Evolutionary conservation across 805 yeast species (phyloP).

Genomic region (Hanseniaspora mollemarum): DNA sequence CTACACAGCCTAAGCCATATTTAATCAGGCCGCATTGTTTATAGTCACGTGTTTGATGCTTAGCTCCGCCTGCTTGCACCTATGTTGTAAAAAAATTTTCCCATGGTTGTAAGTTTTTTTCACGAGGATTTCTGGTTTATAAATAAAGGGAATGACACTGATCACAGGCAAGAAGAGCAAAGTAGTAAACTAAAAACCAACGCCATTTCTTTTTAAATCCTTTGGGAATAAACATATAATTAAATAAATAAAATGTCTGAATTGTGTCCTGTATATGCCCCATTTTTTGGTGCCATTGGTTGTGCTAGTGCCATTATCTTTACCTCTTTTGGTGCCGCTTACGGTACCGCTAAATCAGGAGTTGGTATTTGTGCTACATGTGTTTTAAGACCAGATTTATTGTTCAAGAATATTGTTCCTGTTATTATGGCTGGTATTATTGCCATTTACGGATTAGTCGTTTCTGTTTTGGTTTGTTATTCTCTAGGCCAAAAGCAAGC

Average conservation of each 20-base stretch:
- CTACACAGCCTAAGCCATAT: too few relatives aligned
- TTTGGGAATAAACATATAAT: neutral
- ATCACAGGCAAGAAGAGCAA: neutral
- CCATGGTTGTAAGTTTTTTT: neutral
- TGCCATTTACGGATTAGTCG: slow-evolving; percentile 96
- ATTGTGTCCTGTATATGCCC: slow-evolving; percentile 40
- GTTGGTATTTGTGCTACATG: slow-evolving; percentile 98
- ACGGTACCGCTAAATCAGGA: slow-evolving; percentile 98
- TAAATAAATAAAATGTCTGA: neutral
- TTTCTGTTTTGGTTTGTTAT: slow-evolving; percentile 85
- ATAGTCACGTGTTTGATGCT: neutral
- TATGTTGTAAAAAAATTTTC: neutral
- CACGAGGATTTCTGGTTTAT: neutral
- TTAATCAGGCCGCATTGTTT: neutral
- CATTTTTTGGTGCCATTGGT: slow-evolving; percentile 98
- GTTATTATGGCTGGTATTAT: slow-evolving; percentile 99
- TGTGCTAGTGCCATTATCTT: slow-evolving; percentile 98
- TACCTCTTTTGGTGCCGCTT: slow-evolving; percentile 97
- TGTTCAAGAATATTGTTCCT: slow-evolving; percentile 88
- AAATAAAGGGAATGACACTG: neutral
- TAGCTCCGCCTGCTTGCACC: neutral
- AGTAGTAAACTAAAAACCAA: neutral
- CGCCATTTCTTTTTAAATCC: too few relatives aligned
- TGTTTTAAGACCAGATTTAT: slow-evolving; percentile 91
- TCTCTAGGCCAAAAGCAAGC: slow-evolving; percentile 84